Conservation (phyloP, 441 rosid species). For the Monsonia emarginata region DNA sequence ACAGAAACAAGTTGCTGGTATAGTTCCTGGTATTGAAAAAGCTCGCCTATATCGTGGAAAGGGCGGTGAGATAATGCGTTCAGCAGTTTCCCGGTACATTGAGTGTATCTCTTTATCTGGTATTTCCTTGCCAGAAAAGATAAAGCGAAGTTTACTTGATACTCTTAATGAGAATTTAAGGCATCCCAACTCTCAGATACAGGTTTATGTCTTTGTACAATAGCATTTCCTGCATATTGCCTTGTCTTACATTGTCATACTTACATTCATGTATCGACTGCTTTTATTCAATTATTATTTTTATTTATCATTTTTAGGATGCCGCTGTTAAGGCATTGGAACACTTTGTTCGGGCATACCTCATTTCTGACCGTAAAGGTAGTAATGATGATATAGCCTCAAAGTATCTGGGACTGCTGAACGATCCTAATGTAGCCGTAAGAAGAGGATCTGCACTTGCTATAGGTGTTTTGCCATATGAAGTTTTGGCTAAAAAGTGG, state of each 20-base stretch:
- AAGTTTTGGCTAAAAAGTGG: slow-evolving; percentile 52
- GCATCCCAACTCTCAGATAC: slow-evolving; percentile 91
- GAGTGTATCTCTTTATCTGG: slow-evolving; percentile 63
- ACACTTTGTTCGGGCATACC: slow-evolving; percentile 52
- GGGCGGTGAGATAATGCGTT: slow-evolving; percentile 98
- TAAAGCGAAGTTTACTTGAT: slow-evolving; percentile 50
- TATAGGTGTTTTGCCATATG: slow-evolving; percentile 69
- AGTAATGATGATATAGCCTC: slow-evolving; percentile 35
- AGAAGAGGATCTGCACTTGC: slow-evolving; percentile 92
- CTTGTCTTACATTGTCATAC: slow-evolving; percentile 7
- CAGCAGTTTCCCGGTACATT: slow-evolving; percentile 83
- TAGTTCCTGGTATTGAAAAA: slow-evolving; percentile 84
- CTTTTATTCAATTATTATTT: slow-evolving; percentile 1
- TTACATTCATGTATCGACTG: slow-evolving; percentile 16
- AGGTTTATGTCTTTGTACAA: slow-evolving; percentile 54
- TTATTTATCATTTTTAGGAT: slow-evolving; percentile 32
- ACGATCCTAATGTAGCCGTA: slow-evolving; percentile 70
- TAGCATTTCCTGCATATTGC: too few species aligned
- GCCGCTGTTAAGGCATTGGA: slow-evolving; percentile 73
- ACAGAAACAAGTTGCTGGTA: slow-evolving; percentile 58
- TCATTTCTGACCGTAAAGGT: slow-evolving; percentile 29
- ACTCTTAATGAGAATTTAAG: slow-evolving; percentile 76
- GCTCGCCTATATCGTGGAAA: slow-evolving; percentile 95
- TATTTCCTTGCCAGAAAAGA: slow-evolving; percentile 56
- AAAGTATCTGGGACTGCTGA: slow-evolving; percentile 53